These are phyloP conservation scores for Nosema bombycis DNA, from an alignment of 371 early-diverging fungal species.

Conservation along the genomic window DNA sequence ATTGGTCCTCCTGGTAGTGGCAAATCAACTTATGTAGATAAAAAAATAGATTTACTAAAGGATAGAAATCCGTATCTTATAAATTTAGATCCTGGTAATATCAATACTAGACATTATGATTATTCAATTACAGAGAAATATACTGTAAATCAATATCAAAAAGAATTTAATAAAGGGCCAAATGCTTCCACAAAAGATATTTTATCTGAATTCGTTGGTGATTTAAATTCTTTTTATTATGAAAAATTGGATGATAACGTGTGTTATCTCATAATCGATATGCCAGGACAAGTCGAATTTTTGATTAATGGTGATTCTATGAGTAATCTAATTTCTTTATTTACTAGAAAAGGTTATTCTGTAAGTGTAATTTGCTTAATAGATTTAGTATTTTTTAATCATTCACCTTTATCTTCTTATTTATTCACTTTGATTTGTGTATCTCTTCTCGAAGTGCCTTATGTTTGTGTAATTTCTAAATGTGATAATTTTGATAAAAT, in stretches of 20 bases:
- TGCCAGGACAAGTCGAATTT: slow-evolving; percentile 57
- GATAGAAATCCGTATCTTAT: slow-evolving; percentile 37
- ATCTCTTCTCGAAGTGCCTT: slow-evolving; percentile 36
- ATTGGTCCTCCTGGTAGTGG: slow-evolving; percentile 58
- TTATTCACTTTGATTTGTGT: slow-evolving; percentile 34
- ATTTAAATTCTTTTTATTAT: slow-evolving; percentile 28
- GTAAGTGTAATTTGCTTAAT: slow-evolving; percentile 40
- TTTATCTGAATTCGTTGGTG: slow-evolving; percentile 23
- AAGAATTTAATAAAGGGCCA: slow-evolving; percentile 40
- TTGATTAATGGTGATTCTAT: slow-evolving; percentile 31
- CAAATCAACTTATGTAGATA: slow-evolving; percentile 48
- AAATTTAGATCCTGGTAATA: slow-evolving; percentile 55
- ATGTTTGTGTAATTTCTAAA: slow-evolving; percentile 45
- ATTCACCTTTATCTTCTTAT: slow-evolving; percentile 45
- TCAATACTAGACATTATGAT: slow-evolving; percentile 18
- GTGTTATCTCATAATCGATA: slow-evolving; percentile 46
- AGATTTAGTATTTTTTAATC: slow-evolving; percentile 44
- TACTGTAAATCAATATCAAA: slow-evolving; percentile 24
- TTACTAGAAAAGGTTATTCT: slow-evolving; percentile 27
- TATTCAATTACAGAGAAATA: slow-evolving; percentile 16
- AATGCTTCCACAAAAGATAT: slow-evolving; percentile 44
- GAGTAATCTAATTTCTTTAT: slow-evolving; percentile 9
- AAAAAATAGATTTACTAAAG: slow-evolving; percentile 27
- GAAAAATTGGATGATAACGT: slow-evolving; percentile 25
- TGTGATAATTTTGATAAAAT: slow-evolving; percentile 43